These are phyloP conservation scores for Paxillus ammoniavirescens DNA, from an alignment of 768 basidiomycete genomes.

Conservation along the genomic window DNA sequence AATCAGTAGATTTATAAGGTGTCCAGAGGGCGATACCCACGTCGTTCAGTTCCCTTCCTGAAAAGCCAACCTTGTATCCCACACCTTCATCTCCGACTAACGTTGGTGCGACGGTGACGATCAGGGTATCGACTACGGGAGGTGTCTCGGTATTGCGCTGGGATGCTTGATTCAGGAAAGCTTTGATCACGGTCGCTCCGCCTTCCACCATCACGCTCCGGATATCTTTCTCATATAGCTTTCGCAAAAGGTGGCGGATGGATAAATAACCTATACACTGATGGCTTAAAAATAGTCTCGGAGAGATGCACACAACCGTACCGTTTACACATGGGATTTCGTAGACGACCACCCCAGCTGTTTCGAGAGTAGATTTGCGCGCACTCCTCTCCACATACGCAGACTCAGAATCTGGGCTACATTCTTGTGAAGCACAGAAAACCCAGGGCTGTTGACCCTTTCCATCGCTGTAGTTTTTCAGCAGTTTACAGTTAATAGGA, in stretches of 20 bases:
- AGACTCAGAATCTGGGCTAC: neutral
- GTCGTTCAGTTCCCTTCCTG: constrained; percentile 15
- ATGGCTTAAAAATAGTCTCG: neutral
- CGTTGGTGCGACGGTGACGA: constrained; percentile 87
- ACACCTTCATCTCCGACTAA: constrained; percentile 75
- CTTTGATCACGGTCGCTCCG: constrained; percentile 77
- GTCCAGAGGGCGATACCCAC: constrained; percentile 6
- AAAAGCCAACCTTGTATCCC: constrained; percentile 41
- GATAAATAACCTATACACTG: constrained; percentile 36
- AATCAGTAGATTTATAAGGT: neutral
- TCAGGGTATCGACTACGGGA: constrained; percentile 61
- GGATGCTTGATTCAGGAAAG: constrained; percentile 29
- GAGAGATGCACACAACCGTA: constrained; percentile 12
- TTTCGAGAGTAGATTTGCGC: constrained; percentile 47
- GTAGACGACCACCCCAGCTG: constrained; percentile 67
- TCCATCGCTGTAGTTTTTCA: constrained; percentile 59
- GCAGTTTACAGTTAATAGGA: constrained; percentile 62
- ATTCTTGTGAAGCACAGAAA: constrained; percentile 42
- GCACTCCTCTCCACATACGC: constrained; percentile 21
- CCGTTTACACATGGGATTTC: constrained; percentile 44
- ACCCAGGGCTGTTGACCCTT: constrained; percentile 73
- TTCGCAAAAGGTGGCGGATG: constrained; percentile 47
- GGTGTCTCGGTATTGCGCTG: constrained; percentile 6
- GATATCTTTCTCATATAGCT: constrained; percentile 57
- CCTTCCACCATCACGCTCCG: constrained; percentile 93